Conservation (phyloP, 345 rosid species). For the Eucalyptus fibrosa region DNA sequence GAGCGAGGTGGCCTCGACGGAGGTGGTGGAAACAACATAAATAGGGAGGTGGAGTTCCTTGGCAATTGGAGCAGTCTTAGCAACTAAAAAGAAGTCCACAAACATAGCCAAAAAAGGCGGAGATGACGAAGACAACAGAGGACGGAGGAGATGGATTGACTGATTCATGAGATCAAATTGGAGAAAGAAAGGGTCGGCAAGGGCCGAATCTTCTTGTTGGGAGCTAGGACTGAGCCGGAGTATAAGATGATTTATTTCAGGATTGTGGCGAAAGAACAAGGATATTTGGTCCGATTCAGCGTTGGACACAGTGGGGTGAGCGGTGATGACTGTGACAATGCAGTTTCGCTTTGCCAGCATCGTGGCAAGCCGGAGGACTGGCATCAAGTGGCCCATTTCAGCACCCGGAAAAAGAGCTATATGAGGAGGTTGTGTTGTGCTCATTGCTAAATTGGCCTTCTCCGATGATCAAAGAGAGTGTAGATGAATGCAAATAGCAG, state of each 20-base stretch:
- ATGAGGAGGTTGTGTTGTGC: not conserved
- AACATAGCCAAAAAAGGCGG: slow-evolving; percentile 9
- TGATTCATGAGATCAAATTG: slow-evolving; percentile 16
- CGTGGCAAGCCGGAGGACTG: slow-evolving; percentile 28
- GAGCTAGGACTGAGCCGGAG: slow-evolving; percentile 4
- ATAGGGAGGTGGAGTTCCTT: slow-evolving; percentile 3
- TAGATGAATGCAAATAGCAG: not conserved
- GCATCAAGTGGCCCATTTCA: slow-evolving; percentile 36
- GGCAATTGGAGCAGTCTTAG: slow-evolving; percentile 1
- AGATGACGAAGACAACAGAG: slow-evolving; percentile 5
- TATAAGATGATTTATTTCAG: slow-evolving; percentile 7
- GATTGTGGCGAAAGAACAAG: slow-evolving; percentile 9
- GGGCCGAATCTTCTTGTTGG: not conserved
- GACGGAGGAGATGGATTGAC: slow-evolving; percentile 13
- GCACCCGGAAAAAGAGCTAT: slow-evolving; percentile 24
- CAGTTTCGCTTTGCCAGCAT: slow-evolving; percentile 5
- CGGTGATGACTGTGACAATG: slow-evolving; percentile 24
- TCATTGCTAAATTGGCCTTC: not conserved
- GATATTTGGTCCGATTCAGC: slow-evolving; percentile 19
- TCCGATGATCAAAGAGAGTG: not conserved
- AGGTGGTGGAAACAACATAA: slow-evolving; percentile 10
- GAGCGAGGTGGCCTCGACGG: slow-evolving; percentile 6
- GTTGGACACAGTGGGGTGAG: slow-evolving; percentile 11
- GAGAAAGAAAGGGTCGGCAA: slow-evolving; percentile 17
- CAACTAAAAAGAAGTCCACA: slow-evolving; percentile 3